Percentiles rank a stretch among this genome's conserved stretches.
Evolutionary conservation across 208 protist genomes (phyloP).

Genomic region (Dictyostelium gargantuum): DNA sequence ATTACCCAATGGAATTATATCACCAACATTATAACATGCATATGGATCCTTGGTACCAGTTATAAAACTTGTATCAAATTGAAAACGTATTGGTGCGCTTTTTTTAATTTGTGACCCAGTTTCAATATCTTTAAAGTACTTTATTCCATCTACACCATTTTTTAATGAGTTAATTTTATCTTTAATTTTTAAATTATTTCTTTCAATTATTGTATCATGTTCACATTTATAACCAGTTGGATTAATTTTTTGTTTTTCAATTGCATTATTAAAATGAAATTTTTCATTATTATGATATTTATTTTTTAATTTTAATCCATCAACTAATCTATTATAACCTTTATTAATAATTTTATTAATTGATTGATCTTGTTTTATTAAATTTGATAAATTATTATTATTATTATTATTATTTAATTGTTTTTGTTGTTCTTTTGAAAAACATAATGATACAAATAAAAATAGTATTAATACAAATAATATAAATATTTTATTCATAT

Average conservation of each 20-base stretch:
- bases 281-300: background rate
- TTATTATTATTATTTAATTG: background rate
- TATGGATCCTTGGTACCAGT: background rate
- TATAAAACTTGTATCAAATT: background rate
- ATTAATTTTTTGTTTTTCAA: background rate
- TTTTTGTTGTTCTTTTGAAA: no score
- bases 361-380: background rate
- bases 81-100: background rate
- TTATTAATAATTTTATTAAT: background rate
- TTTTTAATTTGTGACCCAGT: no score
- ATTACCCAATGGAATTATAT: background rate
- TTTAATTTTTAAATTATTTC: background rate
- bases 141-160: no score
- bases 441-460: no score
- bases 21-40: background rate
- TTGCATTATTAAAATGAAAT: background rate
- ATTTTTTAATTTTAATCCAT: slow-evolving; percentile 7
- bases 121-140: no score
- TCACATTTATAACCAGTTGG: slow-evolving; percentile 9
- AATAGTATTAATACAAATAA: no score
- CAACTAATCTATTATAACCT: background rate
- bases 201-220: background rate
- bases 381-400: background rate
- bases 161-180: background rate
- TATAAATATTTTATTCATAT: no score